A percentile compares a stretch with the other conserved stretches of the same genome.
These are phyloP conservation scores for Acanthamoeba castellanii DNA, from an alignment of 208 protist species.

Conservation along the genomic window DNA sequence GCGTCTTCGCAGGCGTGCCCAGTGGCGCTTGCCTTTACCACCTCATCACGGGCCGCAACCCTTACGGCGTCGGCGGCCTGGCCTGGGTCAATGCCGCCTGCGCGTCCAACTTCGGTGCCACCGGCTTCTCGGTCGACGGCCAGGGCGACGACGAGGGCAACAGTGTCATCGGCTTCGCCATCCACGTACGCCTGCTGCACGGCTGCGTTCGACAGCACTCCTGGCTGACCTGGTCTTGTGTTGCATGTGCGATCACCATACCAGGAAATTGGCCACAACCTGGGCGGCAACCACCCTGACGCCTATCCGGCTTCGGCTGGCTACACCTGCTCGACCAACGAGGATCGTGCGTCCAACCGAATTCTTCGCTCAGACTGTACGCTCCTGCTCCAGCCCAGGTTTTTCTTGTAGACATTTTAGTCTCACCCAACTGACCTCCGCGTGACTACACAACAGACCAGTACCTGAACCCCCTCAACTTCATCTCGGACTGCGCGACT, in stretches of 20 bases:
- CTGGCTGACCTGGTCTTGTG: neutral
- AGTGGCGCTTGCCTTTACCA: neutral
- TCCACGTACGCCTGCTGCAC: neutral
- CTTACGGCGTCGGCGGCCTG: neutral
- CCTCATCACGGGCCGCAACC: neutral
- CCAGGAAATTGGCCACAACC: conserved; percentile 20
- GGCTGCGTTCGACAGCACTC: neutral
- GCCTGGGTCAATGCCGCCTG: neutral
- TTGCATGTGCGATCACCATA: neutral
- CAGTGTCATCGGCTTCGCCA: neutral
- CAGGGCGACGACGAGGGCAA: neutral
- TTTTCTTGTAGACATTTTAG: too few species aligned
- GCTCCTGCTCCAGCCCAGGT: neutral
- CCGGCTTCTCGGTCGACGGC: neutral
- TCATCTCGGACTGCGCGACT: conserved; percentile 2
- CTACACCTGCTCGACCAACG: conserved; percentile 7
- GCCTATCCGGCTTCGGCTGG: neutral
- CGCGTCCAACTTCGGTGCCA: neutral
- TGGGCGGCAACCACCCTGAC: conserved; percentile 36
- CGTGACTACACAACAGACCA: neutral
- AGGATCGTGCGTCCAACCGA: neutral
- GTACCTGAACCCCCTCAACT: neutral
- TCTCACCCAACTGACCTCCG: too few species aligned
- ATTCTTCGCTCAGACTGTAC: neutral
- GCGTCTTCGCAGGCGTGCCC: neutral